Evolutionary conservation across 345 rosid species (phyloP).

Genomic region (Cardamine chenopodiifolia): DNA sequence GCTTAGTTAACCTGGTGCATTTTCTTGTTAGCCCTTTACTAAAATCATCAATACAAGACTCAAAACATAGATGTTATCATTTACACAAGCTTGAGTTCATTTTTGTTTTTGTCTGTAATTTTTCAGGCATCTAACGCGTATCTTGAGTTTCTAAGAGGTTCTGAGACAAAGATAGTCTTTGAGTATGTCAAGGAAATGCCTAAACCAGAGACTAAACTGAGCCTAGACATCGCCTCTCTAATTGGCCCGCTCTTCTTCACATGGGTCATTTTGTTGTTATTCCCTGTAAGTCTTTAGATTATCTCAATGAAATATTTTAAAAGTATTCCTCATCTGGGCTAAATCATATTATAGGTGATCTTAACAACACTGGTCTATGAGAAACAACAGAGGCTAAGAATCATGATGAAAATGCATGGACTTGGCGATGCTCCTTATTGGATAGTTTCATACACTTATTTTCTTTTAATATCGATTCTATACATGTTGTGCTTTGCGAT

Average conservation of each 20-base stretch:
- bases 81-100: constrained; percentile 3
- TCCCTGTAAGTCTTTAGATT: constrained; percentile 67
- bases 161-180: constrained; percentile 57
- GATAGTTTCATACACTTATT: constrained; percentile 83
- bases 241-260: constrained; percentile 84
- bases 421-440: constrained; percentile 95
- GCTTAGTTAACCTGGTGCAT: constrained; percentile 80
- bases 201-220: constrained; percentile 47
- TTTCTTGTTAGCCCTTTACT: background rate
- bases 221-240: constrained; percentile 70
- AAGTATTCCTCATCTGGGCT: constrained; percentile 18
- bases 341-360: constrained; percentile 55
- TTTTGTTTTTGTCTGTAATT: background rate
- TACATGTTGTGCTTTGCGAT: constrained; percentile 79
- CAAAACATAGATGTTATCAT: constrained; percentile 10
- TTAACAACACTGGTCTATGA: constrained; percentile 78
- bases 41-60: background rate
- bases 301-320: background rate
- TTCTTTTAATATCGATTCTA: constrained; percentile 58
- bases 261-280: constrained; percentile 57
- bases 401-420: constrained; percentile 99
- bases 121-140: constrained; percentile 84
- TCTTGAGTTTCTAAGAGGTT: constrained; percentile 62
- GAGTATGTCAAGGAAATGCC: constrained; percentile 91
- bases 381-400: constrained; percentile 77